Evolutionary conservation across 495 filamentous ascomycete genomes (phyloP).

Genomic region (Bacidia gigantensis): DNA sequence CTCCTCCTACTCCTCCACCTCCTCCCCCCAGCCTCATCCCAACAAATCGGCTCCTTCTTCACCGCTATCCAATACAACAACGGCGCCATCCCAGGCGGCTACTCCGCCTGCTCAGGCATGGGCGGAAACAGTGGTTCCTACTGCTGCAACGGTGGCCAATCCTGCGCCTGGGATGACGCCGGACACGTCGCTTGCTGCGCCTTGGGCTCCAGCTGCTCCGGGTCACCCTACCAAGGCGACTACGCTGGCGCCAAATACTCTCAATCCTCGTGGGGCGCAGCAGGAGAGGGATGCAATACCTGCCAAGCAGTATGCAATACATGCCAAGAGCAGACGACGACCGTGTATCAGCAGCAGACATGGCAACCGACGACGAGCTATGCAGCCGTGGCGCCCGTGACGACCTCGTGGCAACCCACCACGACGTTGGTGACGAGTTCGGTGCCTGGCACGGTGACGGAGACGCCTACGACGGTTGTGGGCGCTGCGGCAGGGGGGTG

Average conservation of each 20-base stretch:
- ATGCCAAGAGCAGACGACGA: conserved; percentile 5
- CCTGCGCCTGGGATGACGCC: conserved; percentile 14
- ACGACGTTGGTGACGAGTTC: neutral
- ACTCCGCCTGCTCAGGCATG: conserved; percentile 8
- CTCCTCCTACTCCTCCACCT: neutral
- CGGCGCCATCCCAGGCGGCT: conserved; percentile 5
- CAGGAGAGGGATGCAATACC: conserved; percentile 3
- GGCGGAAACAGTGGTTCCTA: conserved; percentile 4
- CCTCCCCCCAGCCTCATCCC: neutral
- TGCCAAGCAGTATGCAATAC: neutral
- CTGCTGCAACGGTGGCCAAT: conserved; percentile 7
- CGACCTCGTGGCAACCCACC: neutral
- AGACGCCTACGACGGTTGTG: conserved; percentile 3
- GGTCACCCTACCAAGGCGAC: conserved; percentile 4
- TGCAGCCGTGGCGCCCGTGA: conserved; percentile 8
- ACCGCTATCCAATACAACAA: conserved; percentile 15
- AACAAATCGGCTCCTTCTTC: conserved; percentile 13
- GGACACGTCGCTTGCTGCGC: conserved; percentile 13
- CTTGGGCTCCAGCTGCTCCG: conserved; percentile 8
- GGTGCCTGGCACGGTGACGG: conserved; percentile 2
- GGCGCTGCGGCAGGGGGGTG: conserved; percentile 4
- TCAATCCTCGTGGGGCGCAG: neutral
- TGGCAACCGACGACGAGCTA: neutral
- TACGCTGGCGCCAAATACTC: conserved; percentile 1
- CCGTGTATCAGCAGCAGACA: conserved; percentile 3